These are phyloP conservation scores for Leccinellum albellum DNA, from an alignment of 768 basidiomycete genomes.

Conservation along the genomic window DNA sequence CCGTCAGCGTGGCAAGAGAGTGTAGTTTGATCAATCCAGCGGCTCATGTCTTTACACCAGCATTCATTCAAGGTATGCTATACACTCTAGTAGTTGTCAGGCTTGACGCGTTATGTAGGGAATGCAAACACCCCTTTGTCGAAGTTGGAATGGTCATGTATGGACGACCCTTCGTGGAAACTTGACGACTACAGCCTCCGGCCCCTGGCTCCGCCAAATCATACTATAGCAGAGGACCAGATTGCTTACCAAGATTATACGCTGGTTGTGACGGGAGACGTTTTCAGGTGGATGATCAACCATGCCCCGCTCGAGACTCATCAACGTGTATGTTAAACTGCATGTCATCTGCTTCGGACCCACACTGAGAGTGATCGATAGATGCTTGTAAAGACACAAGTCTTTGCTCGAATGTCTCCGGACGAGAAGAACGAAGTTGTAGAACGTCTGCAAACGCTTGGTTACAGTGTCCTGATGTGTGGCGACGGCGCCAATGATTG, in stretches of 20 bases:
- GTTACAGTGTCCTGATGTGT: constrained; percentile 97
- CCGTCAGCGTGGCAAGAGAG: constrained; percentile 94
- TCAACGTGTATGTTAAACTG: constrained; percentile 58
- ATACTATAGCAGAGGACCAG: constrained; percentile 67
- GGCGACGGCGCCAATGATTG: constrained; percentile 99
- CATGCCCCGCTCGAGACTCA: constrained; percentile 90
- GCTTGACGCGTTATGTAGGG: constrained; percentile 38
- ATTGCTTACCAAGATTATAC: constrained; percentile 83
- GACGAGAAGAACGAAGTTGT: constrained; percentile 99
- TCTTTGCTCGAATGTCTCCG: constrained; percentile 98
- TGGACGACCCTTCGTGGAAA: constrained; percentile 82
- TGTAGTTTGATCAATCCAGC: constrained; percentile 85
- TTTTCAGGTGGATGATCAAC: constrained; percentile 98
- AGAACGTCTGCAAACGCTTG: constrained; percentile 86
- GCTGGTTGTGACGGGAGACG: constrained; percentile 88
- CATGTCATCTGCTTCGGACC: not conserved
- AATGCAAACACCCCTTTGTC: constrained; percentile 50
- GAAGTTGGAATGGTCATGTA: constrained; percentile 83
- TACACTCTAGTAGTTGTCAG: not conserved
- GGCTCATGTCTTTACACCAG: constrained; percentile 83
- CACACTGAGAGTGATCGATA: constrained; percentile 29
- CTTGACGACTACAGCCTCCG: constrained; percentile 87
- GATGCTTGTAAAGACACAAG: constrained; percentile 97
- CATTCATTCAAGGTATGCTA: constrained; percentile 63
- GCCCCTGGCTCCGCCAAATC: constrained; percentile 69